Percentiles rank a stretch among this genome's conserved stretches.
Evolutionary conservation across 2,329 filamentous ascomycete genomes (phyloP).

Genomic region (Cordyceps tenuipes): DNA sequence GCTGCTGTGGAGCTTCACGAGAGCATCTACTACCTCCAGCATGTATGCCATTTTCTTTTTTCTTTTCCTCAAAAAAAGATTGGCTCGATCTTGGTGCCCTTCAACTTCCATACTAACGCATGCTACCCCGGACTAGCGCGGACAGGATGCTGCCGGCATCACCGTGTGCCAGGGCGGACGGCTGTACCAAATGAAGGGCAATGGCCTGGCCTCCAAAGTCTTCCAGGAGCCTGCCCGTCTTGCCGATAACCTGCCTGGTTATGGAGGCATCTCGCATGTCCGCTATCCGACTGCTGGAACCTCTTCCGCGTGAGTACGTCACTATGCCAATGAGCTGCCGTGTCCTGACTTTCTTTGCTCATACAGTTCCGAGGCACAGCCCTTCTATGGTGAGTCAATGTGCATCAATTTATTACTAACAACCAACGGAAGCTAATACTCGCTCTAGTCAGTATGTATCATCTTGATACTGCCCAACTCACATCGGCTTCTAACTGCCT

Average conservation of each 20-base stretch:
- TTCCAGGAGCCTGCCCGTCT: not conserved
- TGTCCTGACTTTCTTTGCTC: not conserved
- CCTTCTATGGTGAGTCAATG: slow-evolving; percentile 57
- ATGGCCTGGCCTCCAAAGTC: slow-evolving; percentile 74
- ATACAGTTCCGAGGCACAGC: slow-evolving; percentile 73
- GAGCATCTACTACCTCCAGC: slow-evolving; percentile 61
- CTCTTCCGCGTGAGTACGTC: slow-evolving; percentile 38
- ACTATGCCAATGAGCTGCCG: not conserved
- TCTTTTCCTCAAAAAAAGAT: not conserved
- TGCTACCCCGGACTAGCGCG: slow-evolving; percentile 42
- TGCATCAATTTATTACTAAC: not conserved
- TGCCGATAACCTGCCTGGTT: not conserved
- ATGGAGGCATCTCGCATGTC: slow-evolving; percentile 59
- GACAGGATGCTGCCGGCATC: slow-evolving; percentile 85
- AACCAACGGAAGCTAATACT: not conserved
- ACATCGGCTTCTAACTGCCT: not conserved
- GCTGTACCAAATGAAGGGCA: slow-evolving; percentile 84
- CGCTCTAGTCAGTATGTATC: slow-evolving; percentile 3
- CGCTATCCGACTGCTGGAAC: slow-evolving; percentile 86
- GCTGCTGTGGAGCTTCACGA: slow-evolving; percentile 63
- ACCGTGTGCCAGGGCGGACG: slow-evolving; percentile 69
- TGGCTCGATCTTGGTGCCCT: not conserved
- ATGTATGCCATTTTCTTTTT: slow-evolving; percentile 21
- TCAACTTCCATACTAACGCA: not conserved
- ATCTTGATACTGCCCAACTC: not conserved